These are phyloP conservation scores for Zygotorulaspora chibaensis DNA, from an alignment of 805 yeast species.

Conservation along the genomic window DNA sequence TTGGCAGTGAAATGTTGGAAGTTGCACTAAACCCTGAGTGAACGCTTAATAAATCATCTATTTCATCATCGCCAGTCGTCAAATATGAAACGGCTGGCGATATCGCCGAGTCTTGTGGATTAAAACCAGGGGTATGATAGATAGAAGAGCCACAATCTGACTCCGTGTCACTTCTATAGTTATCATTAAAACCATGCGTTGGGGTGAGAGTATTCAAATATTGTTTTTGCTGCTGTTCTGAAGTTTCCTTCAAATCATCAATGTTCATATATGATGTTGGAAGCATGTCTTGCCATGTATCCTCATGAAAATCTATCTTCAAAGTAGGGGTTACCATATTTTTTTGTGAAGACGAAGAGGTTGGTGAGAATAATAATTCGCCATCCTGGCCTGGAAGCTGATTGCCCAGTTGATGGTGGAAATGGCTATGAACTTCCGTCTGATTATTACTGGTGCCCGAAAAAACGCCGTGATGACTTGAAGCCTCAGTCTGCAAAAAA, in stretches of 20 bases:
- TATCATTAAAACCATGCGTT: slow-evolving; percentile 9
- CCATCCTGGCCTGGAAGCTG: not conserved
- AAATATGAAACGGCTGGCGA: slow-evolving; percentile 29
- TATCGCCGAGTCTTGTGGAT: slow-evolving; percentile 22
- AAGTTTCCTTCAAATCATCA: slow-evolving; percentile 4
- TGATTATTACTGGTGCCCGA: not conserved
- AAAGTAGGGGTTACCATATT: slow-evolving; percentile 20
- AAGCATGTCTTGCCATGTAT: slow-evolving; percentile 11
- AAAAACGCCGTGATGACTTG: not conserved
- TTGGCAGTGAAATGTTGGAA: slow-evolving; percentile 22
- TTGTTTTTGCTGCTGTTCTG: slow-evolving; percentile 2
- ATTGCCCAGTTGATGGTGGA: not conserved
- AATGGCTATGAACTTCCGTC: not conserved
- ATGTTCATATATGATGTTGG: slow-evolving; percentile 8
- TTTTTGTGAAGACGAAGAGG: slow-evolving; percentile 13
- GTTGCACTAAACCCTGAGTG: slow-evolving; percentile 24
- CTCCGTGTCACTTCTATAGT: slow-evolving; percentile 12
- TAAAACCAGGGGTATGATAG: slow-evolving; percentile 20
- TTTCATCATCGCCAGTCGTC: slow-evolving; percentile 26
- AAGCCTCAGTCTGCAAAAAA: not conserved
- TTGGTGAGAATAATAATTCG: slow-evolving; percentile 13
- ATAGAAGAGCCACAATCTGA: slow-evolving; percentile 9
- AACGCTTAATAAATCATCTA: slow-evolving; percentile 31
- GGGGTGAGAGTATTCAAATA: slow-evolving; percentile 8
- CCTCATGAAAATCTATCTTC: slow-evolving; percentile 17